phyloP scores from a whole-genome alignment of 768 basidiomycete genomes.

The Pilatotrama ljubarskyi region DNA sequence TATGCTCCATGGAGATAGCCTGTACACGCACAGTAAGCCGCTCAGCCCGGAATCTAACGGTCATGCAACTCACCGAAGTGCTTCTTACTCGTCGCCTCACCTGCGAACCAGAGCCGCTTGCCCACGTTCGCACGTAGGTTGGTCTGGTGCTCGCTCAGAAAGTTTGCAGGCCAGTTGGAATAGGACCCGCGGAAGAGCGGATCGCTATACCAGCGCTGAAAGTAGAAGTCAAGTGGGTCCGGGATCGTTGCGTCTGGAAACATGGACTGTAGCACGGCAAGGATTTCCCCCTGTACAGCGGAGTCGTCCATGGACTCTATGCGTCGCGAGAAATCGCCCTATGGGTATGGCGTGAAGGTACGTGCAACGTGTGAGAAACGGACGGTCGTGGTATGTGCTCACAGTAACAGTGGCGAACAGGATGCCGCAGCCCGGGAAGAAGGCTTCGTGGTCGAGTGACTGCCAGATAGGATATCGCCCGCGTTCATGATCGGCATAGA shows the following conservation, averaged over 20 bases:
- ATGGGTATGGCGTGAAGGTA: background rate
- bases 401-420: constrained; percentile 53
- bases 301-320: constrained; percentile 52
- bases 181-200: constrained; percentile 60
- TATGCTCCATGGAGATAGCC: constrained; percentile 63
- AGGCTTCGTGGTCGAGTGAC: constrained; percentile 54
- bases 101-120: constrained; percentile 59
- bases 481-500: constrained; percentile 59
- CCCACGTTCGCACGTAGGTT: constrained; percentile 57
- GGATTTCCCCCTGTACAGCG: constrained; percentile 52
- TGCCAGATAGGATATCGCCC: constrained; percentile 73
- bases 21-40: constrained; percentile 19
- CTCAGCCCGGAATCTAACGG: background rate
- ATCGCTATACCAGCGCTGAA: constrained; percentile 55
- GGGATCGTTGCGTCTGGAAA: constrained; percentile 56
- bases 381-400: background rate
- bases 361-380: background rate
- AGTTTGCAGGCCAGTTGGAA: constrained; percentile 70
- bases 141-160: constrained; percentile 49
- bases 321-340: constrained; percentile 64
- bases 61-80: constrained; percentile 56
- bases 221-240: constrained; percentile 54
- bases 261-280: constrained; percentile 60
- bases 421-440: constrained; percentile 61
- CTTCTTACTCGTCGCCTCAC: constrained; percentile 58